Base-by-base conservation (phyloP, 2,329 filamentous ascomycete species). In the Venturia nashicola region DNA sequence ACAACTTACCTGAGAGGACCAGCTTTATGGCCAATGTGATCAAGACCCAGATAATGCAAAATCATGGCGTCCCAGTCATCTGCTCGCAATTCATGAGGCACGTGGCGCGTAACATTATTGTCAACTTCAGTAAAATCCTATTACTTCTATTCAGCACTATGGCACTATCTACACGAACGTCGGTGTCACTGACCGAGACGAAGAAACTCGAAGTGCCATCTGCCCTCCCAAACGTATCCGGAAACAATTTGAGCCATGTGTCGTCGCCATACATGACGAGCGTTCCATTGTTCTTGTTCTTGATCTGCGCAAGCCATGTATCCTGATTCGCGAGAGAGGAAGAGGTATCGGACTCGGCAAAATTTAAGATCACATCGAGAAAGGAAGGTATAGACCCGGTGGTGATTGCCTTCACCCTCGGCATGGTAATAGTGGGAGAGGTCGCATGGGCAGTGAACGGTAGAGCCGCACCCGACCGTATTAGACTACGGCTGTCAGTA, bases 181-280 rank as follows among this genome's bases (percentile, higher is more conserved):
- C 27, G 46, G 65, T 54, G 55, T 66, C 66, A 84, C 88, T 80
- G 75, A 96, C 91, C 75, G 94, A 91, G 69, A 99, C 94, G 75
- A 97, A 99, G 75, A 99, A 99, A 77, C 93, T 97, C 64, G 91
- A 91, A 2, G 94, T 99, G 59, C 95, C 94, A 75, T 99, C 95
- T 61, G 86, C 81, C 48, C 92, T 86, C 69, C 87, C 85, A 77
- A 99, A 99, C 59, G 88, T 91, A 18, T 83, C 85, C 0, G 94
- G 94, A 70, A 99, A 99, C 16, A 99, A 81, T 78, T 97, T 97
- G 69, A 99, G 79, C 95, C 94, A 99, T 23, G 94, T 99, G 74
- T 99, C 94, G 71, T 99, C 94, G 60, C 94, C 94, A 72, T 94
- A 97, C 87, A 99, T 94, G 72, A 97, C 80, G 67, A 97, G 80